Evolutionary conservation across 345 rosid genomes (phyloP).

Genomic region (Limnanthes douglasii): DNA sequence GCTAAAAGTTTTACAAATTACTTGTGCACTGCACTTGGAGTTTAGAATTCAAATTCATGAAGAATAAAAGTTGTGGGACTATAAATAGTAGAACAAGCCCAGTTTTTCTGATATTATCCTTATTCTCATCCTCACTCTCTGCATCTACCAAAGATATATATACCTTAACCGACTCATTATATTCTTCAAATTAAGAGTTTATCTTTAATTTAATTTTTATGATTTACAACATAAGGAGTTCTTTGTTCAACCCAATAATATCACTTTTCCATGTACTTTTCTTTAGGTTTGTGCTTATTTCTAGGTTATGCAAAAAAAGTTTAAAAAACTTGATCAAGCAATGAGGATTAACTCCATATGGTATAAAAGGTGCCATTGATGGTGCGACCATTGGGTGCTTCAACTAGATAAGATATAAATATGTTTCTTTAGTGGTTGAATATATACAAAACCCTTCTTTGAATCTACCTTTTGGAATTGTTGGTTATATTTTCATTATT

Average conservation of each 20-base stretch:
- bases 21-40: slow-evolving; percentile 52
- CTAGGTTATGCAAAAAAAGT: slow-evolving; percentile 46
- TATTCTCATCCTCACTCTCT: slow-evolving; percentile 72
- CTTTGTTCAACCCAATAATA: slow-evolving; percentile 63
- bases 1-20: slow-evolving; percentile 84
- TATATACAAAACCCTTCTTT: slow-evolving; percentile 75
- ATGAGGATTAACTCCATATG: slow-evolving; percentile 65
- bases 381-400: slow-evolving; percentile 88
- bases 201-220: neutral
- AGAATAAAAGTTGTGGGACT: slow-evolving; percentile 56
- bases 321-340: slow-evolving; percentile 51
- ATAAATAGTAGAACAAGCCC: slow-evolving; percentile 41
- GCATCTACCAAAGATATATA: slow-evolving; percentile 62
- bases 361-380: slow-evolving; percentile 51
- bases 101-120: slow-evolving; percentile 77
- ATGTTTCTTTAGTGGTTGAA: slow-evolving; percentile 86
- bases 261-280: slow-evolving; percentile 70
- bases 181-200: slow-evolving; percentile 1
- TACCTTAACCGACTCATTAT: slow-evolving; percentile 1
- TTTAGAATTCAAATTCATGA: slow-evolving; percentile 36
- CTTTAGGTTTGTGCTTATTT: slow-evolving; percentile 67
- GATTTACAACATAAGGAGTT: slow-evolving; percentile 74
- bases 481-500: slow-evolving; percentile 69
- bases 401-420: slow-evolving; percentile 86
- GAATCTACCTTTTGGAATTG: slow-evolving; percentile 71